Conservation (phyloP, 2,329 filamentous ascomycete genomes). For the Penicillium psychrosexuale region DNA sequence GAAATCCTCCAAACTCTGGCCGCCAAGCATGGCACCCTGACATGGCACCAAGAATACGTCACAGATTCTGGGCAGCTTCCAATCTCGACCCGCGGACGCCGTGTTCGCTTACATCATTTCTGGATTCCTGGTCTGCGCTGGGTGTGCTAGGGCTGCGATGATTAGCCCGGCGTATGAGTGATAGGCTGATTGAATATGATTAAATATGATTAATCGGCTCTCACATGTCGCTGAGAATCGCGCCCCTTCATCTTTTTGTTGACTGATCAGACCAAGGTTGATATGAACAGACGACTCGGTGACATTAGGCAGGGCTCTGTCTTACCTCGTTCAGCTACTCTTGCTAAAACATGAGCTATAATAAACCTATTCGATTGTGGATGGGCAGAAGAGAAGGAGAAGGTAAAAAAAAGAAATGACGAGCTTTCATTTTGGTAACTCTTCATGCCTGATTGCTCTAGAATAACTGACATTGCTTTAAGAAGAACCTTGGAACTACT, state of each 20-base stretch:
- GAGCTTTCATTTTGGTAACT: background rate
- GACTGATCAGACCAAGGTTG: no score
- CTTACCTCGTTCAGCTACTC: background rate
- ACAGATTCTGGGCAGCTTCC: background rate
- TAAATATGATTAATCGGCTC: no score
- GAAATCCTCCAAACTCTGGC: background rate
- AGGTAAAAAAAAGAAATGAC: background rate
- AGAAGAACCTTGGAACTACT: background rate
- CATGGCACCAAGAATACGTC: no score
- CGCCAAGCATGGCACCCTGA: no score
- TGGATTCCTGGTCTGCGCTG: no score
- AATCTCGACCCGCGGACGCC: no score
- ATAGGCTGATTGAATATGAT: no score
- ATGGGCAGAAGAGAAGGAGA: background rate
- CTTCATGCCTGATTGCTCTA: background rate
- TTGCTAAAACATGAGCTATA: background rate
- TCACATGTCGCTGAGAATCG: no score
- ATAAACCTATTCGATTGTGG: background rate
- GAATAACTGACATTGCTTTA: background rate
- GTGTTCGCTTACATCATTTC: background rate
- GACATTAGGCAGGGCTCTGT: background rate
- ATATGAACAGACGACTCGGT: background rate
- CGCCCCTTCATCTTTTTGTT: no score
- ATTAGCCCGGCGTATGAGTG: no score
- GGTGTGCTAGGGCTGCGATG: no score